phyloP scores from a whole-genome alignment of 2,329 filamentous ascomycete genomes.

The Xylaria sp. region DNA sequence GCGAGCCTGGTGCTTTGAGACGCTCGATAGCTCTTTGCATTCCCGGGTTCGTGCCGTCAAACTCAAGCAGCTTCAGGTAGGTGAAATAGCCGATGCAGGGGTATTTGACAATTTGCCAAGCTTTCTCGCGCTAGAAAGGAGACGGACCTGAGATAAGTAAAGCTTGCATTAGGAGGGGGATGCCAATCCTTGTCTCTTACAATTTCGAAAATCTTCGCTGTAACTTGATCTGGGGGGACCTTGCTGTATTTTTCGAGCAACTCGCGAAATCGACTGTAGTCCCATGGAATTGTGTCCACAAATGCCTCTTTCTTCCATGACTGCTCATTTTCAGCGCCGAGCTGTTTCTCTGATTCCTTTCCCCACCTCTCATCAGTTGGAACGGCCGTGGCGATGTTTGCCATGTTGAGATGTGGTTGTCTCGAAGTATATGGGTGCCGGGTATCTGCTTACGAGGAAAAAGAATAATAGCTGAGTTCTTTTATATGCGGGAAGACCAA shows the following conservation, averaged over 20 bases:
- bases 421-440: no score
- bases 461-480: neutral
- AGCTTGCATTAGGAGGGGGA: neutral
- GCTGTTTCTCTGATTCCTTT: slow-evolving; percentile 20
- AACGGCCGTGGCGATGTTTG: neutral
- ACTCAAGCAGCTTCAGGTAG: slow-evolving; percentile 23
- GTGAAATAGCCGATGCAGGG: slow-evolving; percentile 30
- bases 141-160: neutral
- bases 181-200: slow-evolving; percentile 21
- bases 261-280: slow-evolving; percentile 17
- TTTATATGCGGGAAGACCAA: neutral
- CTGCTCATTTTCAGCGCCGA: slow-evolving; percentile 4
- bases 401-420: slow-evolving; percentile 8
- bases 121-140: slow-evolving; percentile 23
- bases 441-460: neutral
- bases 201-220: slow-evolving; percentile 22
- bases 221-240: slow-evolving; percentile 14
- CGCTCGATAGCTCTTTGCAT: slow-evolving; percentile 25
- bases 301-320: slow-evolving; percentile 13
- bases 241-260: slow-evolving; percentile 25
- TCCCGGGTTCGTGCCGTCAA: slow-evolving; percentile 4
- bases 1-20: slow-evolving; percentile 26
- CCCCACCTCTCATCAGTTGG: slow-evolving; percentile 16
- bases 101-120: slow-evolving; percentile 28
- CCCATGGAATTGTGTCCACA: slow-evolving; percentile 23